Evolutionary conservation across 2,329 filamentous ascomycete genomes (phyloP).

Genomic region (Whalleya microplaca): DNA sequence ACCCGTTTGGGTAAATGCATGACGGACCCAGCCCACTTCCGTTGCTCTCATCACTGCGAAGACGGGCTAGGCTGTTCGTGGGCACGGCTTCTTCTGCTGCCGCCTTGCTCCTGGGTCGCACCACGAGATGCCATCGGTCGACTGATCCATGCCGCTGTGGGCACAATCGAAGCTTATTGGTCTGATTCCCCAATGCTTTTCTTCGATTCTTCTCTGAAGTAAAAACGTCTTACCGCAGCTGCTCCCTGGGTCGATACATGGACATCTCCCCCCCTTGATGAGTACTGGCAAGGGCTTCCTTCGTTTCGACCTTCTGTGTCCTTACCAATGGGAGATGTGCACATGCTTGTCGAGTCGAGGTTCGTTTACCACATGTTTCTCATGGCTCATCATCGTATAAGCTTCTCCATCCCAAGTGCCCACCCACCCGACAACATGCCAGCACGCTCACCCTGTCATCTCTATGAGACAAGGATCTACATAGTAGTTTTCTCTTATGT

Average conservation of each 20-base stretch:
- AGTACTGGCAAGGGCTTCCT: neutral
- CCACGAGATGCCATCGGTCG: neutral
- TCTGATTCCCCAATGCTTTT: conserved; percentile 3
- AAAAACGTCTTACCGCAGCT: neutral
- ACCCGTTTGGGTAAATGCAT: conserved; percentile 10
- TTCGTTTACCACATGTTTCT: neutral
- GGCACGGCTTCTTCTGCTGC: conserved; percentile 20
- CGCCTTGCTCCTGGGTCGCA: conserved; percentile 21
- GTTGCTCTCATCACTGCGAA: conserved; percentile 7
- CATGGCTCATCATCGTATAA: neutral
- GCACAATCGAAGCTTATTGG: neutral
- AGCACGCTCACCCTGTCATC: neutral
- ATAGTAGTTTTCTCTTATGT: neutral
- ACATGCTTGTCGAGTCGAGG: neutral
- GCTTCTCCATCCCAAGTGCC: conserved; percentile 10
- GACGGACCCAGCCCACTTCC: conserved; percentile 15
- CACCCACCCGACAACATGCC: neutral
- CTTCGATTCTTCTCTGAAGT: conserved; percentile 5
- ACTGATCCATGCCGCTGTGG: conserved; percentile 5
- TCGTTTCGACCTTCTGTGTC: conserved; percentile 16
- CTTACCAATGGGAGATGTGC: neutral
- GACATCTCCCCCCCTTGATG: conserved; percentile 10
- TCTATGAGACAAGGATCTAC: conserved; percentile 12
- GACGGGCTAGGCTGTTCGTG: conserved; percentile 2
- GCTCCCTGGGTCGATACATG: conserved; percentile 1